Evolutionary conservation across 2,329 filamentous ascomycete genomes (phyloP).

Genomic region (Epichloe gansuensis): DNA sequence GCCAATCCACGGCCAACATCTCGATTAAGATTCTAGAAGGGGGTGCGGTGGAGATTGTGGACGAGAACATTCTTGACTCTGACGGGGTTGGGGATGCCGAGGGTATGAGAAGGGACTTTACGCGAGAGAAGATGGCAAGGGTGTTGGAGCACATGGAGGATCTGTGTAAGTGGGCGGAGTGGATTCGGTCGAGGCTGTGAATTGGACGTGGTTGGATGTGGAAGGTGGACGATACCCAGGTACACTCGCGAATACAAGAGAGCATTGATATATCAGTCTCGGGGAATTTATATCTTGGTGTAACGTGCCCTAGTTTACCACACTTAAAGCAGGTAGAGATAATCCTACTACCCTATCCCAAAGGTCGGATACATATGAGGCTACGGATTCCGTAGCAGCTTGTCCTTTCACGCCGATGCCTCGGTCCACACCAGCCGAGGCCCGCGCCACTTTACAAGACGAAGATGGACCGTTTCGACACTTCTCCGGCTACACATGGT

Average conservation of each 20-base stretch:
- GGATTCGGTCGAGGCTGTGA: constrained; percentile 31
- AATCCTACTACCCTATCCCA: no score
- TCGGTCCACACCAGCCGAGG: no score
- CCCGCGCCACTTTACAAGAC: no score
- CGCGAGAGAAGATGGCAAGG: constrained; percentile 30
- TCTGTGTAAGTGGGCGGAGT: constrained; percentile 41
- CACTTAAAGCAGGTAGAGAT: no score
- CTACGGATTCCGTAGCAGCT: no score
- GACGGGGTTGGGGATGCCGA: constrained; percentile 11
- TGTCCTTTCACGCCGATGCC: no score
- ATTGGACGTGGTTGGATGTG: background rate
- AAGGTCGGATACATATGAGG: no score
- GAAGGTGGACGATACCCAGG: background rate
- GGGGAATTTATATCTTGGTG: no score
- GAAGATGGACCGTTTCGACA: no score
- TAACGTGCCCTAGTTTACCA: no score
- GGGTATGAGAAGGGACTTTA: constrained; percentile 24
- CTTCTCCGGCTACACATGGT: no score
- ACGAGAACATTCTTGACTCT: constrained; percentile 37
- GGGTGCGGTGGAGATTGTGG: constrained; percentile 43
- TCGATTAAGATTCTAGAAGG: constrained; percentile 47
- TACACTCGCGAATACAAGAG: background rate
- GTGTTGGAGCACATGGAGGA: constrained; percentile 39
- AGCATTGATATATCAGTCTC: no score
- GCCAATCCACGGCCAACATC: constrained; percentile 35